Evolutionary conservation across 352 stramenopile genomes (phyloP).

Genomic region (Phytopythium mirpurense): DNA sequence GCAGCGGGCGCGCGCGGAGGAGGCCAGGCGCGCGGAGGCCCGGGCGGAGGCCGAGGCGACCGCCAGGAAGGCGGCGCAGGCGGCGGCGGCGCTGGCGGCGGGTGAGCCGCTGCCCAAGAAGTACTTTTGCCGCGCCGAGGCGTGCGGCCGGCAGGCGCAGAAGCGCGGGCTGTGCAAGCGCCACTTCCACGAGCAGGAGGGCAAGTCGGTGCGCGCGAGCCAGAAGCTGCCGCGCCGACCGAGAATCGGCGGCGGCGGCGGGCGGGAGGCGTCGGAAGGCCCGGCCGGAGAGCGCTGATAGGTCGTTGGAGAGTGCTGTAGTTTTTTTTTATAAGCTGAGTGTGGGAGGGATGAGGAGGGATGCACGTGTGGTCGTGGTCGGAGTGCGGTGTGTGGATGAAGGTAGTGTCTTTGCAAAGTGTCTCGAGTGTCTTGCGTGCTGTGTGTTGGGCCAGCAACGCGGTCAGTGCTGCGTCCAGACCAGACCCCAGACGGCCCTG

Average conservation of each 20-base stretch:
- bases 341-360: too few species aligned
- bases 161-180: slow-evolving; percentile 58
- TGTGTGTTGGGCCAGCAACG: too few species aligned
- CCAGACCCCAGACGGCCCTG: too few species aligned
- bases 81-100: slow-evolving; percentile 12
- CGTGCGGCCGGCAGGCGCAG: slow-evolving; percentile 60
- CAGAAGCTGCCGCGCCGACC: slow-evolving; percentile 11
- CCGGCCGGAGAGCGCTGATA: too few species aligned
- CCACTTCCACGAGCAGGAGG: slow-evolving; percentile 43
- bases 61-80: slow-evolving; percentile 10
- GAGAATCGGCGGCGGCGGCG: slow-evolving; percentile 5
- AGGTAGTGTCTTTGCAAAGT: too few species aligned
- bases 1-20: slow-evolving; percentile 15
- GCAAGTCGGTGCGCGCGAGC: slow-evolving; percentile 8
- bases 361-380: too few species aligned
- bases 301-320: too few species aligned
- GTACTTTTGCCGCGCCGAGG: slow-evolving; percentile 62
- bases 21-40: slow-evolving; percentile 12
- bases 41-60: slow-evolving; percentile 9
- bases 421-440: too few species aligned
- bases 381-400: too few species aligned
- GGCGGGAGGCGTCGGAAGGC: too few species aligned
- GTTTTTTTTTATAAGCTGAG: too few species aligned
- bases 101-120: slow-evolving; percentile 32
- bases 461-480: too few species aligned